phyloP scores from a whole-genome alignment of 495 filamentous ascomycete species.

The Daldinia bambusicola region DNA sequence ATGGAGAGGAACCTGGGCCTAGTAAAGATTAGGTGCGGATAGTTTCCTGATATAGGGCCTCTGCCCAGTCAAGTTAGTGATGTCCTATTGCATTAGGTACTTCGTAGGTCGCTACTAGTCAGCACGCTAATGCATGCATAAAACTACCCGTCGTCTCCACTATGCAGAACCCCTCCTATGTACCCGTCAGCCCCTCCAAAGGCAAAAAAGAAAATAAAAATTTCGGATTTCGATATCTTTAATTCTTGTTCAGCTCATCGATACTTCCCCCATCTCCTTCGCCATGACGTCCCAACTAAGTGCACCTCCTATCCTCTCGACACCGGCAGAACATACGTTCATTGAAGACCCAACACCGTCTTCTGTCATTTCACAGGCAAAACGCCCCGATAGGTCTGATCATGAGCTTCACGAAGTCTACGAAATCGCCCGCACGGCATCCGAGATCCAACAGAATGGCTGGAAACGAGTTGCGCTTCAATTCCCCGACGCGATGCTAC shows the following conservation, averaged over 20 bases:
- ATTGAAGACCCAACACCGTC: conserved; percentile 68
- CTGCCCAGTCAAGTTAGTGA: neutral
- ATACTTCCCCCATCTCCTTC: neutral
- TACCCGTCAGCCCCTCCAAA: conserved; percentile 3
- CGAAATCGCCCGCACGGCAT: conserved; percentile 84
- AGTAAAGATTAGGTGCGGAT: no score
- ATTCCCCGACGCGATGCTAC: conserved; percentile 91
- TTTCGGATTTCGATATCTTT: neutral
- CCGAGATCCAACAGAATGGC: conserved; percentile 73
- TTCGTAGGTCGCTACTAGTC: neutral
- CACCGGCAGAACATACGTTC: conserved; percentile 78
- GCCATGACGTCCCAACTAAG: conserved; percentile 52
- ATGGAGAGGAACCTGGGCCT: no score
- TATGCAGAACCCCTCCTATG: conserved; percentile 4
- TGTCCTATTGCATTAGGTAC: neutral
- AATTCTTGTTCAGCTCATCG: neutral
- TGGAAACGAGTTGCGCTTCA: conserved; percentile 88
- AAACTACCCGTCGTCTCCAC: conserved; percentile 1
- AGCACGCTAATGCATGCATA: conserved; percentile 10
- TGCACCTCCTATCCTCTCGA: conserved; percentile 82
- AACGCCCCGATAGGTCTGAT: conserved; percentile 63
- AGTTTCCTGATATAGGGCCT: no score
- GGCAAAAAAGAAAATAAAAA: neutral
- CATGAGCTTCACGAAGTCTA: conserved; percentile 81
- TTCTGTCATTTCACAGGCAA: conserved; percentile 48